Conservation (phyloP, 1,284 basidiomycete species). For the Puccinia horiana region DNA sequence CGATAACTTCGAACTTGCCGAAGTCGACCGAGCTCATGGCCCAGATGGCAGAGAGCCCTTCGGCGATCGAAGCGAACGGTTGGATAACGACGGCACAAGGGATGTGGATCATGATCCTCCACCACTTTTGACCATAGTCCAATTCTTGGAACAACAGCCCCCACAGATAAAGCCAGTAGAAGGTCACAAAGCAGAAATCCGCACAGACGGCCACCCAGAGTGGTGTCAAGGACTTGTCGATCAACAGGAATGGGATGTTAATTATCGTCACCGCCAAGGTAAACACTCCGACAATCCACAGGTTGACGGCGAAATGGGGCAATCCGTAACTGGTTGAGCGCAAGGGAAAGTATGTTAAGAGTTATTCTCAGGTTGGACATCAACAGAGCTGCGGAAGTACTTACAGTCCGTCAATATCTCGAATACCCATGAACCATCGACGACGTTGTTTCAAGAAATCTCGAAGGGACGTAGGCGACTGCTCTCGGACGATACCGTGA, state of each 20-base stretch:
- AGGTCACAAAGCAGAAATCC: constrained; percentile 60
- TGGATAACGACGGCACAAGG: constrained; percentile 57
- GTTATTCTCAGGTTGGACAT: not conserved
- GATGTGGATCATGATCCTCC: constrained; percentile 43
- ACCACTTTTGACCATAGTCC: constrained; percentile 54
- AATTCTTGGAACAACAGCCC: constrained; percentile 53
- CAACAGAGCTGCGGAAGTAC: not conserved
- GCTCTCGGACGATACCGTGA: constrained; percentile 60
- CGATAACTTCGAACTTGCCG: constrained; percentile 52
- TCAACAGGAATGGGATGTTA: constrained; percentile 59
- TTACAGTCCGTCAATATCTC: constrained; percentile 53
- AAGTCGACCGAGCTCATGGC: constrained; percentile 58
- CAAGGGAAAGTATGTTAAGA: constrained; percentile 52
- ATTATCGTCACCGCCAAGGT: constrained; percentile 60
- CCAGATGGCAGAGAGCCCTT: constrained; percentile 59
- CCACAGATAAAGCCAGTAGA: constrained; percentile 56
- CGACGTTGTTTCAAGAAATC: constrained; percentile 61
- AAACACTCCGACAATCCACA: constrained; percentile 61
- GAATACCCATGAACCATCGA: constrained; percentile 61
- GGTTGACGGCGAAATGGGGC: constrained; percentile 60
- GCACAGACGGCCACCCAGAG: constrained; percentile 59
- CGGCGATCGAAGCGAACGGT: constrained; percentile 59
- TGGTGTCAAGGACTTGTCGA: constrained; percentile 54
- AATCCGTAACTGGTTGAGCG: constrained; percentile 59
- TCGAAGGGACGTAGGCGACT: constrained; percentile 59